Conservation (phyloP, 2,329 filamentous ascomycete genomes). For the Penicillium sp. region DNA sequence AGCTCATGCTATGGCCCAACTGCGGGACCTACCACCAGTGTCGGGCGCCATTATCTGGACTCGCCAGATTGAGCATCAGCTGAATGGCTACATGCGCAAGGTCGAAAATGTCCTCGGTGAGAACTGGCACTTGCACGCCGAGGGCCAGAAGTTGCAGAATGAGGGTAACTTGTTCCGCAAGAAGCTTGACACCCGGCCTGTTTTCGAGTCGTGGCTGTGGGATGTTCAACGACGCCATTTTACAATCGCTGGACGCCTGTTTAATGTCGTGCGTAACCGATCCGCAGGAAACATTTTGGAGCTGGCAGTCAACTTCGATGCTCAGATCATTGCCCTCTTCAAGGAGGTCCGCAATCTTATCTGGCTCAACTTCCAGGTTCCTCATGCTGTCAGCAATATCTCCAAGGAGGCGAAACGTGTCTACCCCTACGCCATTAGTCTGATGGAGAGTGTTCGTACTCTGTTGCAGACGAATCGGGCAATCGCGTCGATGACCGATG, state of each 20-base stretch:
- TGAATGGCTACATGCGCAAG: slow-evolving; percentile 96
- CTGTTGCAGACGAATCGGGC: slow-evolving; percentile 83
- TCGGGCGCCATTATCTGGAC: slow-evolving; percentile 98
- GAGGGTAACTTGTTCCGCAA: slow-evolving; percentile 93
- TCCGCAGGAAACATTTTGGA: slow-evolving; percentile 88
- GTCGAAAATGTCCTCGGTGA: slow-evolving; percentile 96
- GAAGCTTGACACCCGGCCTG: slow-evolving; percentile 89
- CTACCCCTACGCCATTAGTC: slow-evolving; percentile 93
- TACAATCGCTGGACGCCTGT: slow-evolving; percentile 86
- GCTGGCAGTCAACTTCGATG: slow-evolving; percentile 91
- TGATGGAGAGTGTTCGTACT: slow-evolving; percentile 98
- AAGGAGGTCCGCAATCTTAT: slow-evolving; percentile 96
- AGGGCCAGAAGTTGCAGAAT: slow-evolving; percentile 87
- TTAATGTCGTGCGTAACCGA: slow-evolving; percentile 82
- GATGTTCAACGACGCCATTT: slow-evolving; percentile 87
- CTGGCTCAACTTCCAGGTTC: slow-evolving; percentile 92
- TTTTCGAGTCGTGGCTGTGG: slow-evolving; percentile 92
- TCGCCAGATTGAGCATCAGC: slow-evolving; percentile 91
- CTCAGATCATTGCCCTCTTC: slow-evolving; percentile 94
- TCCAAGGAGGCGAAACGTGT: slow-evolving; percentile 99
- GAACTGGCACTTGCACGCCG: slow-evolving; percentile 90
- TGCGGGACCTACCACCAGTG: slow-evolving; percentile 91
- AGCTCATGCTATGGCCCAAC: slow-evolving; percentile 94
- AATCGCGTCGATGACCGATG: slow-evolving; percentile 81
- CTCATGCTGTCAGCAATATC: slow-evolving; percentile 89